Evolutionary conservation across 192 early-diverging fungal genomes (phyloP).

Genomic region (Backusella macrospora): DNA sequence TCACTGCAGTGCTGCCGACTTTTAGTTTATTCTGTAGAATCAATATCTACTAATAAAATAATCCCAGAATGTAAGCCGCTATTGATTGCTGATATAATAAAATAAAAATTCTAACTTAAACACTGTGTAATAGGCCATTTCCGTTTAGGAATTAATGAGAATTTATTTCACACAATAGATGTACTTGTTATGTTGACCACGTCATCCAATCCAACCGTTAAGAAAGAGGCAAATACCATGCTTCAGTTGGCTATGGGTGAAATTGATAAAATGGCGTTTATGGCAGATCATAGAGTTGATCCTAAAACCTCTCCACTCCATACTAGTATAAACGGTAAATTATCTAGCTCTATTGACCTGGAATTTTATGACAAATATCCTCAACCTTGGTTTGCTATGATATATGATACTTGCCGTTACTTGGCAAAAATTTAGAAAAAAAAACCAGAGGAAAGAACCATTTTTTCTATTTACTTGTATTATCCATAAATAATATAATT

Average conservation of each 20-base stretch:
- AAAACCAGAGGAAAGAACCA: no score
- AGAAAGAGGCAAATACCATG: not conserved
- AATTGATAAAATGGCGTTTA: not conserved
- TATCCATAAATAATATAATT: no score
- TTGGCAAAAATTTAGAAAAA: no score
- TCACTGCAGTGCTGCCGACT: not conserved
- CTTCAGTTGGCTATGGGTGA: not conserved
- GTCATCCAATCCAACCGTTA: not conserved
- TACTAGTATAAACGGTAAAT: not conserved
- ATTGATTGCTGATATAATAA: not conserved
- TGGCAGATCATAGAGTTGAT: not conserved
- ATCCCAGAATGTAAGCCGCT: not conserved
- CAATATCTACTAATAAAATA: not conserved
- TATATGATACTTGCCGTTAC: not conserved
- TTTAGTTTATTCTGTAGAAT: not conserved
- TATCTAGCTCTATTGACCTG: not conserved
- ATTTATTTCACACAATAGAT: slow-evolving; percentile 2
- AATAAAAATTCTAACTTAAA: not conserved
- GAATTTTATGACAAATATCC: not conserved
- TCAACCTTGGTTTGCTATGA: not conserved
- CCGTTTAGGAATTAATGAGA: not conserved
- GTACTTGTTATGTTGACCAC: not conserved
- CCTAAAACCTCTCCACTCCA: not conserved
- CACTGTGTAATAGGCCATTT: not conserved
- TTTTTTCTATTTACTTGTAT: no score